A percentile compares a stretch with the other conserved stretches of the same genome.
Evolutionary conservation across 805 yeast species (phyloP).

Genomic region (Candida maesae): DNA sequence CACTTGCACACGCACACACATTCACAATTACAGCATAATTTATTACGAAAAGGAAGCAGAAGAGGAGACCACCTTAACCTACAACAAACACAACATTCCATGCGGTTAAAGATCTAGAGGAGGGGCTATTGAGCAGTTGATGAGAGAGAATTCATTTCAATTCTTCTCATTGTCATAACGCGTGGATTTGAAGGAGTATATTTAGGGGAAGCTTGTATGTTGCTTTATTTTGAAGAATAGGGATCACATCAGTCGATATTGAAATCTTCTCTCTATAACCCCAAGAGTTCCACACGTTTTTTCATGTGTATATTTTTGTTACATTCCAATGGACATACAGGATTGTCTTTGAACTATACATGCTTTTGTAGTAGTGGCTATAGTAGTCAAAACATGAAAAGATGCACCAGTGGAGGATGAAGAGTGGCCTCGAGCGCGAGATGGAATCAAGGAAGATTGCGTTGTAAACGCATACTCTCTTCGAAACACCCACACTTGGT

Average conservation of each 20-base stretch:
- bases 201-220: not conserved
- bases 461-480: constrained; percentile 12
- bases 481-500: not conserved
- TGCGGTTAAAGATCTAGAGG: too few relatives aligned
- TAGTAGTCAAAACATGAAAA: too few relatives aligned
- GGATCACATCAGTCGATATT: too few relatives aligned
- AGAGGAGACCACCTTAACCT: too few relatives aligned
- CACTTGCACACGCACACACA: too few relatives aligned
- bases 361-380: not conserved
- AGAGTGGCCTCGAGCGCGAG: too few relatives aligned
- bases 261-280: too few relatives aligned
- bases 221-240: too few relatives aligned
- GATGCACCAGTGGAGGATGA: too few relatives aligned
- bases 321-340: not conserved
- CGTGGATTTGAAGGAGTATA: not conserved
- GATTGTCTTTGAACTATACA: not conserved
- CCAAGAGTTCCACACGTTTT: not conserved
- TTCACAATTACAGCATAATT: constrained; percentile 4
- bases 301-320: constrained; percentile 8
- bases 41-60: constrained; percentile 5
- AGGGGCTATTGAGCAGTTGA: too few relatives aligned
- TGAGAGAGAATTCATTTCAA: too few relatives aligned
- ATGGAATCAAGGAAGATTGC: not conserved
- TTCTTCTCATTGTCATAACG: not conserved
- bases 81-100: too few relatives aligned